A percentile compares a stretch with the other conserved stretches of the same genome.
Conservation (phyloP, 78 protist species). For the Diacronema lutheri region DNA sequence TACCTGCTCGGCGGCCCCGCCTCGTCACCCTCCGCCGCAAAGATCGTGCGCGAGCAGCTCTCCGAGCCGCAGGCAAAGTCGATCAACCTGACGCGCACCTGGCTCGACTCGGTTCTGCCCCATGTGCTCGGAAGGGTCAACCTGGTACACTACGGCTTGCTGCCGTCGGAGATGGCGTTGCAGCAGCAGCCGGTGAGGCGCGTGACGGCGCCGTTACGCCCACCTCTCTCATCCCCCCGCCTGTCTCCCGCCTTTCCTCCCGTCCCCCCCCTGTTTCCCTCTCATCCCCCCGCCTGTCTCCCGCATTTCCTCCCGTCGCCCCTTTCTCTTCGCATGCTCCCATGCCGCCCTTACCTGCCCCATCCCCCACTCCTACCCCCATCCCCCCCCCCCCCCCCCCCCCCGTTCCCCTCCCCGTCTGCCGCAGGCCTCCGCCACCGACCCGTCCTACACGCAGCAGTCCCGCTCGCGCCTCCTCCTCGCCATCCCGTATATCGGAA, state of each 20-base stretch:
- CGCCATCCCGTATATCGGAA: conserved; percentile 68
- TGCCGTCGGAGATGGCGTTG: background rate
- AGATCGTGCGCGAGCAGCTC: background rate
- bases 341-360: too few species aligned
- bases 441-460: background rate
- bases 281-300: too few species aligned
- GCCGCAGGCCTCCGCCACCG: background rate
- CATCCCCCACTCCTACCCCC: too few species aligned
- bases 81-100: conserved; percentile 36
- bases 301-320: too few species aligned
- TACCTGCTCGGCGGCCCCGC: conserved; percentile 9
- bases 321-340: too few species aligned
- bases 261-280: too few species aligned
- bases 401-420: too few species aligned
- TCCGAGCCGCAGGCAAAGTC: background rate
- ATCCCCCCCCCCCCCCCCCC: too few species aligned
- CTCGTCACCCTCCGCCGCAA: background rate
- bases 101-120: conserved; percentile 54
- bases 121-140: conserved; percentile 44
- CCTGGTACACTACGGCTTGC: conserved; percentile 62
- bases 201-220: too few species aligned
- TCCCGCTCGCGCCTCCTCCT: conserved; percentile 39
- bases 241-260: too few species aligned
- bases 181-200: too few species aligned
- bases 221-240: too few species aligned